Evolutionary conservation across 225 moss, liverwort and hornwort genomes (phyloP), one percentile per base, ranked within the genome.

Genomic region (Takakia lepidozioides): DNA sequence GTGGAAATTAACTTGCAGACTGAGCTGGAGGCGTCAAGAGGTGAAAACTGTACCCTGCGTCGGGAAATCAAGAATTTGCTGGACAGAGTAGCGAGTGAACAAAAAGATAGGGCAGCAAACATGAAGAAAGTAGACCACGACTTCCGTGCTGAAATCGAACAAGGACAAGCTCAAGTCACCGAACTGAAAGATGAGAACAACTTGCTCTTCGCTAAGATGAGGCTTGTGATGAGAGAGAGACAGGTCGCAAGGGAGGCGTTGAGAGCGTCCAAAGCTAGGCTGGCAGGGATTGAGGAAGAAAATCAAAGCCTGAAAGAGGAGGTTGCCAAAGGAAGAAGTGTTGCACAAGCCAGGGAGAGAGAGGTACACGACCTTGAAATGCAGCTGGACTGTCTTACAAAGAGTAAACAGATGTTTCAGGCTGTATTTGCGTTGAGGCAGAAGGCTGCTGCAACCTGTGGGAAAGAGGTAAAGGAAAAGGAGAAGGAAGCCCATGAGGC

Each of bases 141-240:
- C 19, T 56, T 87, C 39, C 68, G 75, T 37, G 61, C 69, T 20
- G 87, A 91, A 60, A 73, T 98, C 4, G 73, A 74, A 24, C 74
- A 63, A 24, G 64, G 87, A 4, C 87, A 87, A 48, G 59, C 72
- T 43, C 83, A 69, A 53, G 78, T 69, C 51, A 64, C 71, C 42
- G 84, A 85, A 55, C 82, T 90, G 22, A 72, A 83, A 55, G 84
- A 98, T 49, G 83, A 98, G 36, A 98, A 98, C 24, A 78, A 58
- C 46, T 61, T 80, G 21, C 57, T 95, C 22, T 66, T 80, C 23
- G 68, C 67, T 8, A 82, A 81, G 47, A 41, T 98, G 63, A 78
- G 80, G 46, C 55, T 80, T 11, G 46, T 84, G 19, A 68, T 80
- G 46, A 52, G 65, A 45, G 90, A 98, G 52, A 70, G 90, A 27